phyloP scores from a whole-genome alignment of 208 protist species.

The Naegleria gruberi region DNA sequence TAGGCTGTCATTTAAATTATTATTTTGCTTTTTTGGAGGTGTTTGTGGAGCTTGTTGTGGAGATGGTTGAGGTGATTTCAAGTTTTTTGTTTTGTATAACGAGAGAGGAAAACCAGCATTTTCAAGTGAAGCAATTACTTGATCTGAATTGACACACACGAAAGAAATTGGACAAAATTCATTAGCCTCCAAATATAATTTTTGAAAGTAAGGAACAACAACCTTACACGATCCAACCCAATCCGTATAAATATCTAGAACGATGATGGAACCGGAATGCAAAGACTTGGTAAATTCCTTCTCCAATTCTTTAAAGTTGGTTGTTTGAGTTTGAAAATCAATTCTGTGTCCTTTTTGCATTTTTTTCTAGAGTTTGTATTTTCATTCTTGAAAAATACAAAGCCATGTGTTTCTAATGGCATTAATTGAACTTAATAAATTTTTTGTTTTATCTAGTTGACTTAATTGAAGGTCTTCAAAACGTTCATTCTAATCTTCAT shows the following conservation, averaged over 20 bases:
- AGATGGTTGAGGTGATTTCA: no score
- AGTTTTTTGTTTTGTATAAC: no score
- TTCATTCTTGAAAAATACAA: neutral
- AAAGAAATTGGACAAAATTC: neutral
- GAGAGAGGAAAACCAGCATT: no score
- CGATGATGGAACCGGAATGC: neutral
- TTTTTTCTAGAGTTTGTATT: neutral
- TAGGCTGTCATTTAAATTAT: no score
- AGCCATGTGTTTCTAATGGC: no score
- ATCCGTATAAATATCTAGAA: neutral
- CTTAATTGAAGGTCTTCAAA: neutral
- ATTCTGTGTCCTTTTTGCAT: neutral
- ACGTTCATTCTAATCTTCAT: conserved; percentile 12
- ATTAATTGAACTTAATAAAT: no score
- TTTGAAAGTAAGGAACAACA: neutral
- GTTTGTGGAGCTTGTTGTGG: no score
- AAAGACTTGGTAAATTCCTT: neutral
- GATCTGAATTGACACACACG: neutral
- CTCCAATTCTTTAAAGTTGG: neutral
- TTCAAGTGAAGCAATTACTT: no score
- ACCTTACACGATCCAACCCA: neutral
- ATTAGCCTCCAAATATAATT: neutral
- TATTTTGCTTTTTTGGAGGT: no score
- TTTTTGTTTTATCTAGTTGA: no score
- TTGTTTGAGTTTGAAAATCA: neutral